Evolutionary conservation across 495 filamentous ascomycete species (phyloP).

Genomic region (Aspergillus cristatus): DNA sequence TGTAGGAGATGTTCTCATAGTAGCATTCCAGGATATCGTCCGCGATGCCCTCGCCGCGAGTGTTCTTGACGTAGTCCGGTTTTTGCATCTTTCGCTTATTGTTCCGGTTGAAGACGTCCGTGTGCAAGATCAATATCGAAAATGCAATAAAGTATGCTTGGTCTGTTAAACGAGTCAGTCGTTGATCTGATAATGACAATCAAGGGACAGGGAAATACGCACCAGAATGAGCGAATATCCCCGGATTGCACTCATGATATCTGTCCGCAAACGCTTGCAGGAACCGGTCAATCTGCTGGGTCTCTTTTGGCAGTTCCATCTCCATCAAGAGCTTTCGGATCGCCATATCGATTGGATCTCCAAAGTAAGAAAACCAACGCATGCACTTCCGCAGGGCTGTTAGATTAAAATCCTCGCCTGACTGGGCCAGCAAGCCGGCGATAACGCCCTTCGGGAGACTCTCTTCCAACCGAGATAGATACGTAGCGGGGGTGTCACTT

Average conservation of each 20-base stretch:
- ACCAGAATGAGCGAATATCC: conserved; percentile 80
- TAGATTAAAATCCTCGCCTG: conserved; percentile 71
- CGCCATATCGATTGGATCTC: conserved; percentile 96
- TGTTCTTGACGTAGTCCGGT: conserved; percentile 90
- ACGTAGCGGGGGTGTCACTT: conserved; percentile 82
- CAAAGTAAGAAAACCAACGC: conserved; percentile 87
- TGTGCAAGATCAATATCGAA: conserved; percentile 91
- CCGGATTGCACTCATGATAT: conserved; percentile 97
- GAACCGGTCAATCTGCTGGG: conserved; percentile 94
- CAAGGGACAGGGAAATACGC: conserved; percentile 5
- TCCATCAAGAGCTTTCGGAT: conserved; percentile 94
- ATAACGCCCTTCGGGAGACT: conserved; percentile 68
- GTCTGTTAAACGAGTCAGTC: too few species aligned
- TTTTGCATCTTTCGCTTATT: conserved; percentile 99
- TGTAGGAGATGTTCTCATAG: conserved; percentile 97
- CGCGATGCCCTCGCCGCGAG: conserved; percentile 75
- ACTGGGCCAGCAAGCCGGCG: conserved; percentile 73
- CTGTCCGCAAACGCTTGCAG: conserved; percentile 91
- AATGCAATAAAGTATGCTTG: conserved; percentile 97
- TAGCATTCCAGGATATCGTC: conserved; percentile 92
- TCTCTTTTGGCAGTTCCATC: conserved; percentile 91
- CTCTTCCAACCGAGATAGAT: conserved; percentile 73
- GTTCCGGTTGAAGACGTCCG: conserved; percentile 98
- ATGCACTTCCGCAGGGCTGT: conserved; percentile 87
- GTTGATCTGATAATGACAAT: too few species aligned